A percentile compares a stretch with the other conserved stretches of the same genome.
These are phyloP conservation scores for Orobanche coerulescens DNA, from an alignment of 257 asterid genomes.

Conservation along the genomic window DNA sequence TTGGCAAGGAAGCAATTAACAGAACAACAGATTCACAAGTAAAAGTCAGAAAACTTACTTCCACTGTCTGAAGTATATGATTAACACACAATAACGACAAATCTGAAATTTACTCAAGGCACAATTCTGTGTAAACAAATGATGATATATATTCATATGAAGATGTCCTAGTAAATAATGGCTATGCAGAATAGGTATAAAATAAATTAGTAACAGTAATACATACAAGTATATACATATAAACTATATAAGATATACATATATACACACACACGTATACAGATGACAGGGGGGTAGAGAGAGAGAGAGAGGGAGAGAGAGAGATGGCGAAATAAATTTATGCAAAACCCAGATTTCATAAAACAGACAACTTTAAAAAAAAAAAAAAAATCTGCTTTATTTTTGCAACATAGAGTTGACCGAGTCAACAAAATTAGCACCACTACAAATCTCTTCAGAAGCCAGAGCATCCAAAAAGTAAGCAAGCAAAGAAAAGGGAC, in stretches of 20 bases:
- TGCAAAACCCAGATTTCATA: slow-evolving; percentile 17
- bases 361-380: slow-evolving; percentile 15
- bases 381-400: slow-evolving; percentile 5
- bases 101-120: slow-evolving; percentile 21
- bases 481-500: slow-evolving; percentile 12
- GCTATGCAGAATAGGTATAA: slow-evolving; percentile 14
- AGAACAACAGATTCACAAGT: too few relatives aligned
- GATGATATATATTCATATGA: slow-evolving; percentile 16
- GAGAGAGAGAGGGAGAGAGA: too few relatives aligned
- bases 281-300: too few relatives aligned
- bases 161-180: slow-evolving; percentile 20
- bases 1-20: too few relatives aligned
- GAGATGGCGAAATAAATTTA: slow-evolving; percentile 6
- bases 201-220: slow-evolving; percentile 11
- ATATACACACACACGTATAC: too few relatives aligned
- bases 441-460: slow-evolving; percentile 51
- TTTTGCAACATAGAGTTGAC: slow-evolving; percentile 31
- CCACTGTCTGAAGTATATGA: too few relatives aligned
- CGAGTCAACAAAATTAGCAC: slow-evolving; percentile 43
- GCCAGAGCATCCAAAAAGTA: slow-evolving; percentile 30
- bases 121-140: slow-evolving; percentile 8
- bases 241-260: too few relatives aligned
- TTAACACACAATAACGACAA: slow-evolving; percentile 33
- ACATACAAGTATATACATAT: not conserved
- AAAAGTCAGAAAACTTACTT: too few relatives aligned